Evolutionary conservation across 192 early-diverging fungal genomes (phyloP).

Genomic region (Dissophora globulifera): DNA sequence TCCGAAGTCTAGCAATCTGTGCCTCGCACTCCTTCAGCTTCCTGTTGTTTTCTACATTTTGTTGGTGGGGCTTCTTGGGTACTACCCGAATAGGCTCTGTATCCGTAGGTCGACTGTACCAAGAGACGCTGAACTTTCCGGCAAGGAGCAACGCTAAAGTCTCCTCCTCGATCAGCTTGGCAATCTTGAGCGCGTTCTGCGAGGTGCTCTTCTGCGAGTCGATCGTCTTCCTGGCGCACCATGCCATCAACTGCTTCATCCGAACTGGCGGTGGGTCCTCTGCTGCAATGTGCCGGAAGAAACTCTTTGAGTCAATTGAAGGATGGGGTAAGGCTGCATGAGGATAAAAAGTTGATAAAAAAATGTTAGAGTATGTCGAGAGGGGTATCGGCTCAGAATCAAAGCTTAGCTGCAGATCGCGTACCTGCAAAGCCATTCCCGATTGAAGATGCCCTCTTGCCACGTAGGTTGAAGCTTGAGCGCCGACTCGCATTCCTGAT

Average conservation of each 20-base stretch:
- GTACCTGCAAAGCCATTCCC: conserved; percentile 44
- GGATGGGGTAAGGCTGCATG: conserved; percentile 37
- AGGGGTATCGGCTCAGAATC: no score
- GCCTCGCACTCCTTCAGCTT: conserved; percentile 35
- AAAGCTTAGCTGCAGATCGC: background rate
- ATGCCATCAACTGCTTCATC: conserved; percentile 50
- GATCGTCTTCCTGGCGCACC: conserved; percentile 35
- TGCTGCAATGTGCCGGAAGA: conserved; percentile 47
- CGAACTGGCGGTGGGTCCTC: conserved; percentile 38
- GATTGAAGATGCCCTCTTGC: conserved; percentile 45
- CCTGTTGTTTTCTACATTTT: conserved; percentile 32
- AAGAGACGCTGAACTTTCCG: conserved; percentile 32
- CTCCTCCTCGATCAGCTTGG: conserved; percentile 41
- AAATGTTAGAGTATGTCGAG: no score
- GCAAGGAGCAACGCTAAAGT: conserved; percentile 12
- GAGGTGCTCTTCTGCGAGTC: conserved; percentile 16
- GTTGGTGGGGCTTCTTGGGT: conserved; percentile 44
- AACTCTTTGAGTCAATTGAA: conserved; percentile 33
- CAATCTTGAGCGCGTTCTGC: conserved; percentile 27
- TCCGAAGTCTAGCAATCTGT: conserved; percentile 39
- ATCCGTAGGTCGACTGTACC: conserved; percentile 38
- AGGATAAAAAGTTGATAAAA: background rate
- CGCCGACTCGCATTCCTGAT: conserved; percentile 31
- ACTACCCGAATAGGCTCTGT: conserved; percentile 9
- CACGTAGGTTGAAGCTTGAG: conserved; percentile 39